Percentiles rank a stretch among this genome's conserved stretches.
Evolutionary conservation across 768 basidiomycete species (phyloP).

Genomic region (Gautieria morchelliformis): DNA sequence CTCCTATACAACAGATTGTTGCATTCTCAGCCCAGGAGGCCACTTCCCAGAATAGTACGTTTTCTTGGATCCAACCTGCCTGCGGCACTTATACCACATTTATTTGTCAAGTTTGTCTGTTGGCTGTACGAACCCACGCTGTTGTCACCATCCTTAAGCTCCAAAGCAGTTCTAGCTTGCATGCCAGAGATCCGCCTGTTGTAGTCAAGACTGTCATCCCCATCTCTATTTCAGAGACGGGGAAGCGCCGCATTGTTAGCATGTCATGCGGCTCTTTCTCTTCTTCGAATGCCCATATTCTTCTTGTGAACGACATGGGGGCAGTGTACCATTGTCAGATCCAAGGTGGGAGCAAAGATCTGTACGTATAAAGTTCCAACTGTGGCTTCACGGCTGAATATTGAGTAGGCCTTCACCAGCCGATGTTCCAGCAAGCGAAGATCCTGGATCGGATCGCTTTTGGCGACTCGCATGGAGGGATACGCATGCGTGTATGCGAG

Average conservation of each 20-base stretch:
- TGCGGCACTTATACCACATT: conserved; percentile 7
- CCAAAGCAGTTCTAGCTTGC: not conserved
- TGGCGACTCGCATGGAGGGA: conserved; percentile 41
- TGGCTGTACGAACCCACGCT: conserved; percentile 40
- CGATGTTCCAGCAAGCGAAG: not conserved
- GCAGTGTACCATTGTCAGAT: conserved; percentile 38
- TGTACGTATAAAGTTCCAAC: conserved; percentile 29
- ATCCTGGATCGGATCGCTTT: conserved; percentile 26
- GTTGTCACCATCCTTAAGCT: conserved; percentile 32
- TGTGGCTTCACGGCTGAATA: not conserved
- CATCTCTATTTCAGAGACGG: conserved; percentile 16
- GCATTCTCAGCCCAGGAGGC: conserved; percentile 18
- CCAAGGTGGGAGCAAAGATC: conserved; percentile 24
- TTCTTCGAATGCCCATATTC: conserved; percentile 22
- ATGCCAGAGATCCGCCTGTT: not conserved
- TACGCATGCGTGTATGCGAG: conserved; percentile 32
- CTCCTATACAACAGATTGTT: conserved; percentile 59
- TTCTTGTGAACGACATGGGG: conserved; percentile 43
- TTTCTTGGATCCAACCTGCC: not conserved
- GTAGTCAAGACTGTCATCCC: not conserved
- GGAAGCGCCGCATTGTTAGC: conserved; percentile 36
- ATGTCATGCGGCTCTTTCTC: conserved; percentile 24
- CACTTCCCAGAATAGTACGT: conserved; percentile 8
- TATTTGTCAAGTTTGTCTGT: conserved; percentile 13
- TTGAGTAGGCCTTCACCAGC: not conserved